Percentiles rank a stretch among this genome's conserved stretches.
Evolutionary conservation across 768 basidiomycete species (phyloP).

Genomic region (Mrakia frigida): DNA sequence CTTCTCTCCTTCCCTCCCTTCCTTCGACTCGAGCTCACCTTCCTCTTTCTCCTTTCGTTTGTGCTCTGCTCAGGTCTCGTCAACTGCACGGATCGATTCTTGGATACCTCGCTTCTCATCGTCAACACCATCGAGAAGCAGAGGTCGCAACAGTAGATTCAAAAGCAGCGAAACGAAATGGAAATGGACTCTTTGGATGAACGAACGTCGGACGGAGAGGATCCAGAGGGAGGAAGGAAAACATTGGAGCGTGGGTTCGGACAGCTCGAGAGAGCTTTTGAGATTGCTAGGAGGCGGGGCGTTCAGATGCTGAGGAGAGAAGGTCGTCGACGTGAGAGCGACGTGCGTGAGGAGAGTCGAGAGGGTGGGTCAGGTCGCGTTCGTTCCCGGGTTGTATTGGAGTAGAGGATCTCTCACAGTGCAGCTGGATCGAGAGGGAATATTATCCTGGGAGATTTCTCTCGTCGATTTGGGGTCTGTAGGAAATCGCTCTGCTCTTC

Average conservation of each 20-base stretch:
- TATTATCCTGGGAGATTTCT: too few species aligned
- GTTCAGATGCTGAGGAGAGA: neutral
- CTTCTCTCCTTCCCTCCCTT: too few species aligned
- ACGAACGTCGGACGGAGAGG: neutral
- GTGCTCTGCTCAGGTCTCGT: neutral
- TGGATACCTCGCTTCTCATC: conserved; percentile 28
- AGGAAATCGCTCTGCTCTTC: too few species aligned
- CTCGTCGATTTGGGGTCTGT: too few species aligned
- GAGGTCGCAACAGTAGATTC: conserved; percentile 11
- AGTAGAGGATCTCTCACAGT: too few species aligned
- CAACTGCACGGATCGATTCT: conserved; percentile 33
- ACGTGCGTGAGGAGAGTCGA: too few species aligned
- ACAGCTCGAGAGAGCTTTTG: neutral
- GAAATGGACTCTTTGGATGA: neutral
- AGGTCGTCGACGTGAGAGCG: too few species aligned
- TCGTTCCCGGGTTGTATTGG: too few species aligned
- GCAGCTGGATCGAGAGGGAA: too few species aligned
- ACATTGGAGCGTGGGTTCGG: neutral
- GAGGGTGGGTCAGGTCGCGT: too few species aligned
- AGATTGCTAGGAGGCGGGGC: neutral
- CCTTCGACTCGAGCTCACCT: conserved; percentile 3
- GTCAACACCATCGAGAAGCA: conserved; percentile 33
- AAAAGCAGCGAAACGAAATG: neutral
- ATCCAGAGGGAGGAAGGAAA: neutral
- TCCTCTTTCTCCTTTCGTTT: neutral